Evolutionary conservation across 805 yeast genomes (phyloP).

Genomic region (Wickerhamia fluorescens): DNA sequence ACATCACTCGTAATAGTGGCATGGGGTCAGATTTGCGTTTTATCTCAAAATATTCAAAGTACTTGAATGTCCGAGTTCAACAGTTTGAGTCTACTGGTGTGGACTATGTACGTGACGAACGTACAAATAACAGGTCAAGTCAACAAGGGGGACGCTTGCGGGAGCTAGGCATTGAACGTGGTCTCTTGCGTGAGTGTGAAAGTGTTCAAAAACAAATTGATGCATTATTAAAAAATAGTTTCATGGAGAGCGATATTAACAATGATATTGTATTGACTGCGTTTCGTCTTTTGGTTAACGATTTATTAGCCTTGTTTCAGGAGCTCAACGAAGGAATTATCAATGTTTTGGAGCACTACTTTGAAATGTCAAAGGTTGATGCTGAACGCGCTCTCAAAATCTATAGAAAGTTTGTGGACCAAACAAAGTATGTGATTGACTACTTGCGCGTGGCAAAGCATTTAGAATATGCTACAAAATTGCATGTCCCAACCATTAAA

Average conservation of each 20-base stretch:
- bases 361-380: conserved; percentile 81
- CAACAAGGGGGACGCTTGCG: conserved; percentile 57
- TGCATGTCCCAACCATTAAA: conserved; percentile 90
- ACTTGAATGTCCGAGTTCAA: conserved; percentile 58
- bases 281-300: conserved; percentile 85
- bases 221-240: conserved; percentile 65
- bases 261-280: conserved; percentile 81
- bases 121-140: conserved; percentile 37
- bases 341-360: conserved; percentile 86
- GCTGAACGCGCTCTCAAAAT: conserved; percentile 82
- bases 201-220: conserved; percentile 79
- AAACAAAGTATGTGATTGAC: conserved; percentile 81
- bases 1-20: conserved; percentile 31
- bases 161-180: conserved; percentile 61
- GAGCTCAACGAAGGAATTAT: conserved; percentile 93
- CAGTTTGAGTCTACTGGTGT: conserved; percentile 58
- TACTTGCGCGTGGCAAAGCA: conserved; percentile 87
- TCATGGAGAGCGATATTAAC: conserved; percentile 70
- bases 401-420: conserved; percentile 76
- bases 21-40: conserved; percentile 44
- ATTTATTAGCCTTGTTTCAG: conserved; percentile 78
- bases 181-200: conserved; percentile 77
- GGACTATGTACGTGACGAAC: conserved; percentile 75
- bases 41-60: conserved; percentile 61
- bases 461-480: conserved; percentile 75